Conservation (phyloP, 2,329 filamentous ascomycete species). For the Dactylonectria estremocensis region DNA sequence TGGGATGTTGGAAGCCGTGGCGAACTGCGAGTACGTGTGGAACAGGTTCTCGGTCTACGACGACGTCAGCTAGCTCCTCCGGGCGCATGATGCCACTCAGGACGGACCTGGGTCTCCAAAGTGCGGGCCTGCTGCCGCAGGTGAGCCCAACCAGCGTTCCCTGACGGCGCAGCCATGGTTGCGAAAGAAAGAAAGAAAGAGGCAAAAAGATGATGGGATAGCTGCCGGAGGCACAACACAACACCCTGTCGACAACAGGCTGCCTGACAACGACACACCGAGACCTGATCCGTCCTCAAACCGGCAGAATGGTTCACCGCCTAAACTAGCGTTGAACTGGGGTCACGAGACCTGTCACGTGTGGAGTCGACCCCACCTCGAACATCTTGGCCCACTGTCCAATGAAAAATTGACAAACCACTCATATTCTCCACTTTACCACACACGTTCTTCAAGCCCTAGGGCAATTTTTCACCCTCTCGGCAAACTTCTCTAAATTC, state of each 20-base stretch:
- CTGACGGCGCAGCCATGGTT: constrained; percentile 67
- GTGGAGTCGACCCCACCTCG: constrained; percentile 19
- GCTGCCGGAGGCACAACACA: constrained; percentile 27
- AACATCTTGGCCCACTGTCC: constrained; percentile 35
- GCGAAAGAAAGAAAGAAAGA: constrained; percentile 17
- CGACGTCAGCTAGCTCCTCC: constrained; percentile 40
- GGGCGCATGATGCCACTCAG: constrained; percentile 36
- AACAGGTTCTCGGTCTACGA: constrained; percentile 85
- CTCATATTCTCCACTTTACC: constrained; percentile 39
- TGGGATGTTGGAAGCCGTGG: constrained; percentile 83
- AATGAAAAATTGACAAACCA: constrained; percentile 52
- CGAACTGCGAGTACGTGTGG: constrained; percentile 92
- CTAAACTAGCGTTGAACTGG: not conserved
- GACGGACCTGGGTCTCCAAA: constrained; percentile 87
- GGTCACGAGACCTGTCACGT: constrained; percentile 46
- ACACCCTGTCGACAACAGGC: constrained; percentile 35
- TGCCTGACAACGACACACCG: constrained; percentile 46
- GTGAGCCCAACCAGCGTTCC: constrained; percentile 87
- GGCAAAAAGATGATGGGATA: constrained; percentile 34
- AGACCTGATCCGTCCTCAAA: constrained; percentile 41
- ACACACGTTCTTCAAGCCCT: constrained; percentile 53
- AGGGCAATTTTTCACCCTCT: constrained; percentile 57
- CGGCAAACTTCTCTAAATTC: constrained; percentile 57
- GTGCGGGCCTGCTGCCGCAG: constrained; percentile 92
- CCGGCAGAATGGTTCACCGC: constrained; percentile 52